Evolutionary conservation across 1,284 basidiomycete species (phyloP), one percentile per base, ranked within the genome.

Genomic region (Abortiporus biennis): DNA sequence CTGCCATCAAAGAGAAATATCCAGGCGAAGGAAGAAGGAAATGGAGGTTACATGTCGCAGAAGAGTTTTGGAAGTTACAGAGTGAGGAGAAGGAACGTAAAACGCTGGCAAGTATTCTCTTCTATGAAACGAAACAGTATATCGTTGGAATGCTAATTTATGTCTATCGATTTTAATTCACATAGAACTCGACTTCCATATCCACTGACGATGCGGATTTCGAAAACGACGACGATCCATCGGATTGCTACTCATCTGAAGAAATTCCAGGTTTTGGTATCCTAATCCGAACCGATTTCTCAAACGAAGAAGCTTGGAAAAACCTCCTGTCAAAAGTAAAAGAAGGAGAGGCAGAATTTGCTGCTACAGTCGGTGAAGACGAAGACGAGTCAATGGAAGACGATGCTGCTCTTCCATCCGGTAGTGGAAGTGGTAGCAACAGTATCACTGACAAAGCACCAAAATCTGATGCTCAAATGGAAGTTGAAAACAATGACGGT

Each of bases 271-370:
- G 62, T 11, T 53, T 68, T 27, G 85, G 84, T 15, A 54, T 87
- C 45, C 56, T 87, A 33, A 57, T 87, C 15, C 76, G 85, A 38
- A 79, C 84, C 4, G 81, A 88, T 54, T 85, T 72, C 54, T 67
- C 75, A 2, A 63, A 84, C 53, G 80, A 85, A 25, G 62, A 62
- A 4, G 75, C 83, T 3, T 88, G 85, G 85, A 53, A 62, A 16
- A 49, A 55, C 1, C 85, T 87, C 57, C 62, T 59, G 44, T 50
- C 54, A 13, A 67, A 68, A 47, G 61, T 88, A 8, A 63, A 67
- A 38, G 68, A 66, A 36, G 67, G 70, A 33, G 76, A 85, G 56
- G 64, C 66, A 46, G 74, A 76, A 42, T 58, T 80, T 38, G 37
- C 43, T 4, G 46, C 54, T 11, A 52, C 42, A 4, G 36, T 46